Evolutionary conservation across 148 eudicot genomes (phyloP), one percentile per base, ranked within the genome.

Genomic region (Tetragonia tetragonoides): DNA sequence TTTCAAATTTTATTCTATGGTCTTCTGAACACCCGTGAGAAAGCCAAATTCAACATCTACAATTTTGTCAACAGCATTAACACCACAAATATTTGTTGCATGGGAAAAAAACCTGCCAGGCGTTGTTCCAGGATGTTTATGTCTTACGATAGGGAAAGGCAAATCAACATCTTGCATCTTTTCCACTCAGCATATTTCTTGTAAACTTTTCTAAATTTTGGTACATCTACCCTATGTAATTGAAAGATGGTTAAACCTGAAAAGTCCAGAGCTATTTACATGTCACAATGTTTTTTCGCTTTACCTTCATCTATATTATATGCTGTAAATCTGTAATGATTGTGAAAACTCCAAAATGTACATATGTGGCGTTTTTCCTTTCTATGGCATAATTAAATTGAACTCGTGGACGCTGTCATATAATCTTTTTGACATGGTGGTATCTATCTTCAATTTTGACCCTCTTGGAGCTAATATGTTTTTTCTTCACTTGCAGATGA

Each of bases 401-500:
- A 39, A 17, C 18, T 38, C 8, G 20, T 3, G 40, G 49, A 24
- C 17, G 71, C 71, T 67, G 40, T 42, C 71, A 18, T 41, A 7
- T 37, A 24, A 41, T 42, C 23, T 40, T 38, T 16, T 3, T 39
- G 46, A 17, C 16, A 40, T 15, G 23, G 7, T 46, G n/a, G 57
- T 10, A 21, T 7, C 9, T 47, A 34, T 49, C 42, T 54, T 69
- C 59, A 53, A 16, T 60, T 28, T 23, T 40, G 12, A 70, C 17
- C 38, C 57, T 59, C 44, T 41, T 67, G 39, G 49, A 17, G 6
- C 3, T 41, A 40, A 7, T 5, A 46, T 46, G 49, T 42, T 54
- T 75, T 66, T 61, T 73, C 9, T 37, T 11, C 24, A 17, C 51
- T 37, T 82, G 83, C 91, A 90, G 94, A 72, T 90, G 72, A 18